Base-by-base conservation (phyloP, 2,329 filamentous ascomycete genomes). In the Aureobasidium pullulans region DNA sequence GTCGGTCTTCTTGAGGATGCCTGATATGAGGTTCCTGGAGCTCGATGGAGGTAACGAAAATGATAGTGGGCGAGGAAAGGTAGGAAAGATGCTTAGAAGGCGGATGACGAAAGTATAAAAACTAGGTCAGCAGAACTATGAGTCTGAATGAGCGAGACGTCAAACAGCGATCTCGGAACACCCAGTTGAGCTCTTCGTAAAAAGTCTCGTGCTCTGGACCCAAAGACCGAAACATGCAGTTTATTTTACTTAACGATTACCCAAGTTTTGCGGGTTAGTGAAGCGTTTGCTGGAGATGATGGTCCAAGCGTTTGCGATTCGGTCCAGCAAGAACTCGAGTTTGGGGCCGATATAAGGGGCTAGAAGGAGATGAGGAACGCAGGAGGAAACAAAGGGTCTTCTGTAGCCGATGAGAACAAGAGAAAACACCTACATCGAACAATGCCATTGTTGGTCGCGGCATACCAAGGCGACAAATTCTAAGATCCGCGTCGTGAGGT, bases 121-220 rank as follows among this genome's bases (percentile, higher is more conserved):
- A 37, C 52, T 56, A 57, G 42, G 42, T 57, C 54, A 57, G 54
- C 43, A 57, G 29, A 34, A n/a, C 6, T 23, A 32, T 56, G 49
- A 53, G 52, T 56, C 31, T n/a, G 40, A 44, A 56, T 56, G 52
- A 44, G 52, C 52, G 37, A 57, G 19, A 48, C 43, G 32, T 39
- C 34, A 19, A 57, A 23, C 54, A 57, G 54, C 54, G 54, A 57
- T 57, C 37, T 39, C 54, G 54, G 54, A 46, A 57, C 43, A 39
- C 54, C 23, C 19, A 13, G 16, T 40, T 23, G 16, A 29, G 6
- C 8, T 57, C 16, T 39, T 40, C 29, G 29, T 28, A 13, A 39
- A 57, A 57, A 40, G 54, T 48, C 42, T 48, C 43, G 23, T 47
- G 54, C 52, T 57, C 54, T 57, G 42, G 54, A 46, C 31, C 19